Percentiles rank a stretch among this genome's conserved stretches.
These are phyloP conservation scores for Juncus effusus DNA, from an alignment of 176 grass and related monocot species.

Conservation along the genomic window DNA sequence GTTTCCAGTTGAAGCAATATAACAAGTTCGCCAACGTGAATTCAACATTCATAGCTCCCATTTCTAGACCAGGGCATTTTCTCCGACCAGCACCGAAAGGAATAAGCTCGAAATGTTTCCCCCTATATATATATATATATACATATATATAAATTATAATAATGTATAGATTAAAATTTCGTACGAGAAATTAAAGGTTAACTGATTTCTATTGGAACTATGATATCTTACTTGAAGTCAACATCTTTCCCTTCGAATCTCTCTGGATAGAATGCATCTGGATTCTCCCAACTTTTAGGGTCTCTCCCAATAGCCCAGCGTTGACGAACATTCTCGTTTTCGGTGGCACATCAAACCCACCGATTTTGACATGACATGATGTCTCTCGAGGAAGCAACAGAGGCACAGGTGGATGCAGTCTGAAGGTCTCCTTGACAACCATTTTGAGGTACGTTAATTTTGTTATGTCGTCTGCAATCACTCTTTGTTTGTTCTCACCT, in stretches of 20 bases:
- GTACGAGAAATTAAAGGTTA: no score
- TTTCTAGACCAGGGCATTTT: constrained; percentile 35
- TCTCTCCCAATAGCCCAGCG: constrained; percentile 46
- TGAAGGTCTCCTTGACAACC: constrained; percentile 40
- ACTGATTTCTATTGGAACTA: no score
- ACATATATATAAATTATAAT: no score
- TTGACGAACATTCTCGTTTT: constrained; percentile 28
- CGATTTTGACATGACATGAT: constrained; percentile 14
- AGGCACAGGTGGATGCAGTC: constrained; percentile 31
- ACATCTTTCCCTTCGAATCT: constrained; percentile 25
- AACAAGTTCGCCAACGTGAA: constrained; percentile 32
- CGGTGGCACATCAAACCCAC: constrained; percentile 4
- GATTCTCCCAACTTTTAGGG: constrained; percentile 23
- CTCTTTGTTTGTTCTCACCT: constrained; percentile 12
- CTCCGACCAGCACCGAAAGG: constrained; percentile 38
- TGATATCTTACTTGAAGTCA: constrained; percentile 30
- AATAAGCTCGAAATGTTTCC: constrained; percentile 38
- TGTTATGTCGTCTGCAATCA: constrained; percentile 24
- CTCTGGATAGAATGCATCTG: constrained; percentile 38
- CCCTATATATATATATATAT: constrained; percentile 1
- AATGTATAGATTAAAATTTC: no score
- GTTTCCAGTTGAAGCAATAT: constrained; percentile 31
- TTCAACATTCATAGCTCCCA: constrained; percentile 37
- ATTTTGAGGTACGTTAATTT: constrained; percentile 43
- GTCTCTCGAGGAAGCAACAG: constrained; percentile 32